Conservation (phyloP, 768 basidiomycete species). For the Leucocoprinus birnbaumii region DNA sequence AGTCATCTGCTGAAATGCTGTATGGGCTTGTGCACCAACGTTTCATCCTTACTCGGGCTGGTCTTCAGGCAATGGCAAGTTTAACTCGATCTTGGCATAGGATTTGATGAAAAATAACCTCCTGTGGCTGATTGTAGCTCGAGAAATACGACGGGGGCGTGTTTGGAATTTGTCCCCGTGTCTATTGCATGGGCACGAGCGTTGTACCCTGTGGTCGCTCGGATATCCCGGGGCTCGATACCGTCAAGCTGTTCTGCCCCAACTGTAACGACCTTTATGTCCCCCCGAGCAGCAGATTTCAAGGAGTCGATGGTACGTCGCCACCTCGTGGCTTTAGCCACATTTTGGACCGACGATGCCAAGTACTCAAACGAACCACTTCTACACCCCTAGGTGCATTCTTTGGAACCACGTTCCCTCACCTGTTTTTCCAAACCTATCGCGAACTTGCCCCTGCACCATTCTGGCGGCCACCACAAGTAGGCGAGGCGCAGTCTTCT, state of each 20-base stretch:
- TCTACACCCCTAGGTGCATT: conserved; percentile 71
- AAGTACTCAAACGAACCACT: conserved; percentile 8
- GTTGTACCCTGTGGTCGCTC: conserved; percentile 95
- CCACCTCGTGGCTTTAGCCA: conserved; percentile 2
- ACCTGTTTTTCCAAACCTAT: conserved; percentile 97
- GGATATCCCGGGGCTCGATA: conserved; percentile 94
- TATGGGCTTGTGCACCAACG: conserved; percentile 98
- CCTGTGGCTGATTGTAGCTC: conserved; percentile 45
- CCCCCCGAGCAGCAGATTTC: conserved; percentile 93
- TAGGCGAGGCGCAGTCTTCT: conserved; percentile 56
- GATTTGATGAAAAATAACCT: conserved; percentile 4
- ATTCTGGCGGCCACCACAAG: conserved; percentile 74
- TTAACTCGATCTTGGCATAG: conserved; percentile 16
- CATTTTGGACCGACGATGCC: neutral
- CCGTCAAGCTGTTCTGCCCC: conserved; percentile 96
- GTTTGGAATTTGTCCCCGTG: conserved; percentile 94
- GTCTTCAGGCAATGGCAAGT: conserved; percentile 90
- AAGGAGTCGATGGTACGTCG: conserved; percentile 86
- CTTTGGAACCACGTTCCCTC: conserved; percentile 98
- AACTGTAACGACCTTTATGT: conserved; percentile 97
- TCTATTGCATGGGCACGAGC: conserved; percentile 85
- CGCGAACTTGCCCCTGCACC: conserved; percentile 93
- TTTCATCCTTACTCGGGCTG: conserved; percentile 92
- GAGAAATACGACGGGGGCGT: conserved; percentile 93
- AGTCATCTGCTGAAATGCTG: conserved; percentile 94